Conservation (phyloP, 352 stramenopile species). For the Phytophthora aleatoria region DNA sequence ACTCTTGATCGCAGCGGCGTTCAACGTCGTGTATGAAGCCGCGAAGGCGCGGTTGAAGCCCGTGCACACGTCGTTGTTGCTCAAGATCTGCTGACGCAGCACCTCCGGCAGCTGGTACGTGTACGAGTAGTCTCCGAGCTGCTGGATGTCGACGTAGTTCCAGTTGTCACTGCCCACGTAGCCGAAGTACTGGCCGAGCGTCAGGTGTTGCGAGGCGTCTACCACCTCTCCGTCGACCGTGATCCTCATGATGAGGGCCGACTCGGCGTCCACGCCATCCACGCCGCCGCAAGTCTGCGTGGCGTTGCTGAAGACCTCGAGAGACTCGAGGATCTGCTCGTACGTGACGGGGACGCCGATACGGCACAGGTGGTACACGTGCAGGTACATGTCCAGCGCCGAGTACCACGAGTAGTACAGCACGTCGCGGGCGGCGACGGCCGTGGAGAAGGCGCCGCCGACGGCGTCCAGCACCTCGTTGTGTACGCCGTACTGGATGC, state of each 20-base stretch:
- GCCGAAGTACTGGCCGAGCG: constrained; percentile 66
- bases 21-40: constrained; percentile 45
- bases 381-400: constrained; percentile 70
- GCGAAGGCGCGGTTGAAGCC: constrained; percentile 55
- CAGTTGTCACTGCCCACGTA: constrained; percentile 58
- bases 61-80: constrained; percentile 67
- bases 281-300: constrained; percentile 54
- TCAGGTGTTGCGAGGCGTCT: constrained; percentile 63
- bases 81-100: constrained; percentile 64
- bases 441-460: constrained; percentile 57
- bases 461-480: constrained; percentile 67
- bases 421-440: constrained; percentile 52
- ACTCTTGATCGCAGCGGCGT: constrained; percentile 38
- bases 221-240: constrained; percentile 47
- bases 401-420: constrained; percentile 79
- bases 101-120: constrained; percentile 68
- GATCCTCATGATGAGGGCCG: constrained; percentile 48
- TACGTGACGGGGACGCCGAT: constrained; percentile 54
- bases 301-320: constrained; percentile 47
- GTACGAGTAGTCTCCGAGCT: constrained; percentile 78
- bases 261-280: constrained; percentile 38
- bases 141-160: constrained; percentile 64
- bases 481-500: constrained; percentile 65
- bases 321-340: constrained; percentile 47
- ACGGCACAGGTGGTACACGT: constrained; percentile 72